These are phyloP conservation scores for Hydnum rufescens DNA, from an alignment of 768 basidiomycete species.

Conservation along the genomic window DNA sequence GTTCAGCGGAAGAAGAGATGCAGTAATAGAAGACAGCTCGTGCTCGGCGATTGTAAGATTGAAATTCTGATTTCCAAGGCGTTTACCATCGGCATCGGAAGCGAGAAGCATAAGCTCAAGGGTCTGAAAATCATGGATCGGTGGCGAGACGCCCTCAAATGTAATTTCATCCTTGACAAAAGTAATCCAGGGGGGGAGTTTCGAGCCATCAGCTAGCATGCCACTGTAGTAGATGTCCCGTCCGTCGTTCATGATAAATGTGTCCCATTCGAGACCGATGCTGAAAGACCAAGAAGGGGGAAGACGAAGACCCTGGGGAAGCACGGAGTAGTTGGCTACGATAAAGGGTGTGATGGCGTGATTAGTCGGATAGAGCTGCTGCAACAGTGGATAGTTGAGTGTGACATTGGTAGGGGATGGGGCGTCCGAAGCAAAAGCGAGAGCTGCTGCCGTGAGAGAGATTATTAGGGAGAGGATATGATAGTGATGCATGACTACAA, in stretches of 20 bases:
- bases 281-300: conserved; percentile 9
- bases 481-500: no score
- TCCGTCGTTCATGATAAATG: conserved; percentile 1
- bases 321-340: neutral
- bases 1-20: neutral
- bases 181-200: conserved; percentile 5
- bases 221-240: conserved; percentile 3
- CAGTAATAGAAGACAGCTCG: neutral
- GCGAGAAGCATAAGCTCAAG: neutral
- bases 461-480: no score
- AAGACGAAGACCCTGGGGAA: neutral
- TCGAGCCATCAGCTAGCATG: conserved; percentile 2
- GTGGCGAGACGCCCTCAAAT: conserved; percentile 5
- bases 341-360: neutral
- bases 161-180: conserved; percentile 7
- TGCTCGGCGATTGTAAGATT: neutral
- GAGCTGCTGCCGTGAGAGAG: no score
- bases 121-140: neutral
- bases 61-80: neutral
- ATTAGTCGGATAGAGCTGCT: neutral
- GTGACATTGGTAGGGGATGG: neutral
- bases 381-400: neutral
- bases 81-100: neutral
- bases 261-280: conserved; percentile 5
- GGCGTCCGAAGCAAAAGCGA: no score